Conservation (phyloP, 192 early-diverging fungal genomes). For the Physocladia obscura region DNA sequence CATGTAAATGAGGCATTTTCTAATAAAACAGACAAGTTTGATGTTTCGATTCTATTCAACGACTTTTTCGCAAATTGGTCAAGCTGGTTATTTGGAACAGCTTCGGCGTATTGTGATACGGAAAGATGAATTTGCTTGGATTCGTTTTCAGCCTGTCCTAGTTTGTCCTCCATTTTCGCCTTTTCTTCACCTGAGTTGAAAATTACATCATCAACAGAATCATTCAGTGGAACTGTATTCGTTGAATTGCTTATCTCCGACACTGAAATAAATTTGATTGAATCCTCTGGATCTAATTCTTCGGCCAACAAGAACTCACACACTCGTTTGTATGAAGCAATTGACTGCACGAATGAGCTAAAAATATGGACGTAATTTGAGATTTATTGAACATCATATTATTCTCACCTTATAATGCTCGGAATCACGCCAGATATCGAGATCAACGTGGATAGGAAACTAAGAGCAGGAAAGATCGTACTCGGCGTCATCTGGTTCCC, state of each 20-base stretch:
- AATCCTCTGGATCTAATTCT: slow-evolving; percentile 21
- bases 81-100: too few relatives aligned
- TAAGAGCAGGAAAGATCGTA: slow-evolving; percentile 61
- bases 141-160: too few relatives aligned
- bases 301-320: slow-evolving; percentile 28
- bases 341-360: not conserved
- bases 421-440: slow-evolving; percentile 36
- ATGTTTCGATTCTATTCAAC: not conserved
- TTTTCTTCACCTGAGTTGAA: too few relatives aligned
- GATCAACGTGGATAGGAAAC: slow-evolving; percentile 55
- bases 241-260: too few relatives aligned
- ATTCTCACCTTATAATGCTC: not conserved
- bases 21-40: not conserved
- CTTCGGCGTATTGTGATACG: too few relatives aligned
- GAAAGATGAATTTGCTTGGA: too few relatives aligned
- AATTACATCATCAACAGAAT: too few relatives aligned
- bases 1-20: slow-evolving; percentile 28
- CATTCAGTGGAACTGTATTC: not conserved
- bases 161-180: too few relatives aligned
- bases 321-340: slow-evolving; percentile 34
- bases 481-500: slow-evolving; percentile 32
- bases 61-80: too few relatives aligned
- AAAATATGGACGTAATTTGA: not conserved
- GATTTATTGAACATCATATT: not conserved
- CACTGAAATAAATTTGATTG: too few relatives aligned